phyloP scores from a whole-genome alignment of 768 basidiomycete species.

The Suillus subalutaceus region DNA sequence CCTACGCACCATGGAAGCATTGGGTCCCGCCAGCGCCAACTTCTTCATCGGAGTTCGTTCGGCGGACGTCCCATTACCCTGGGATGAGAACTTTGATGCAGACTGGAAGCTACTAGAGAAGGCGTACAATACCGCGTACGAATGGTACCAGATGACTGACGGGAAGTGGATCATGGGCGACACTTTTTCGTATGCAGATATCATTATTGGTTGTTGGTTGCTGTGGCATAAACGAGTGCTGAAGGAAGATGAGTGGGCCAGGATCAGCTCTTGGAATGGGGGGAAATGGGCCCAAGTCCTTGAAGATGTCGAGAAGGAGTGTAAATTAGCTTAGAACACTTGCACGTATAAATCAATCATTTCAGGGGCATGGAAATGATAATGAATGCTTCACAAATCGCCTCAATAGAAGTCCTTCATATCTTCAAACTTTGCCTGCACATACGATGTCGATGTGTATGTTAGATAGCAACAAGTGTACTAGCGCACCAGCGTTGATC shows the following conservation, averaged over 20 bases:
- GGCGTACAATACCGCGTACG: slow-evolving; percentile 14
- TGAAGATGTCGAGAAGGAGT: slow-evolving; percentile 29
- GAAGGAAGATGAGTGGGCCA: slow-evolving; percentile 29
- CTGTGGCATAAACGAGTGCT: slow-evolving; percentile 25
- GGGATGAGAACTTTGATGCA: slow-evolving; percentile 39
- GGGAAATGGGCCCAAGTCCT: slow-evolving; percentile 31
- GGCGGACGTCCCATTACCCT: slow-evolving; percentile 30
- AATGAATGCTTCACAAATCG: too few relatives aligned
- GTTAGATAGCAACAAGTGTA: too few relatives aligned
- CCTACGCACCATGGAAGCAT: slow-evolving; percentile 26
- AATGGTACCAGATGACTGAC: slow-evolving; percentile 24
- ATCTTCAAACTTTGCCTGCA: too few relatives aligned
- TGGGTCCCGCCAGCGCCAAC: slow-evolving; percentile 38
- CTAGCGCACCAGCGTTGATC: too few relatives aligned
- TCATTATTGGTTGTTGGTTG: slow-evolving; percentile 2
- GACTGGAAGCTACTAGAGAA: slow-evolving; percentile 29
- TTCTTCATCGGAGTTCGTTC: slow-evolving; percentile 43
- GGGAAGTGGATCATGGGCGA: slow-evolving; percentile 24
- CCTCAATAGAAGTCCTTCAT: too few relatives aligned
- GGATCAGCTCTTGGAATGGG: slow-evolving; percentile 25
- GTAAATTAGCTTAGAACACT: slow-evolving; percentile 18
- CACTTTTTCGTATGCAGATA: slow-evolving; percentile 13
- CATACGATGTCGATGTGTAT: too few relatives aligned
- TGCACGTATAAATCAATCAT: neutral
- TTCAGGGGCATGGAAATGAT: too few relatives aligned